Conservation (phyloP, 2,329 filamentous ascomycete species). For the Canariomyces notabilis region DNA sequence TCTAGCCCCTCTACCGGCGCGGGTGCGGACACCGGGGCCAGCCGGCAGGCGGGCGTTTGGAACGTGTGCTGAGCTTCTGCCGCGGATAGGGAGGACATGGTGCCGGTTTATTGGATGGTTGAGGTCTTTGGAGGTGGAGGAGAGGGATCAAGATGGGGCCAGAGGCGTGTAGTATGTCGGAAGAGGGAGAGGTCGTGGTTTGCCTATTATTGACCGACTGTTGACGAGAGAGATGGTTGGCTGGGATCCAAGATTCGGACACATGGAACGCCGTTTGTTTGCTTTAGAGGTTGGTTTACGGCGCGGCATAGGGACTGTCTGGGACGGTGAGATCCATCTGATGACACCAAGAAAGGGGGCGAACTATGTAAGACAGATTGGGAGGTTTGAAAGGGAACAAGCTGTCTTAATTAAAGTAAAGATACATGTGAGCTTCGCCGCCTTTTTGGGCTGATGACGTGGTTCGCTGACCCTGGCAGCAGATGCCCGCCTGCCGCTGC, state of each 20-base stretch:
- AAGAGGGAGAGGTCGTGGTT: background rate
- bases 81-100: constrained; percentile 14
- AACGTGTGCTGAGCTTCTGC: constrained; percentile 6
- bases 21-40: constrained; percentile 26
- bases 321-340: background rate
- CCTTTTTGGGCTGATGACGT: constrained; percentile 17
- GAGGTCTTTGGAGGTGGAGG: background rate
- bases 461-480: constrained; percentile 7
- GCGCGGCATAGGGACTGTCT: background rate
- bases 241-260: background rate
- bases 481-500: constrained; percentile 11
- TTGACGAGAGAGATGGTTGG: background rate
- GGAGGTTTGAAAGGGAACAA: background rate
- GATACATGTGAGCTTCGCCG: constrained; percentile 1
- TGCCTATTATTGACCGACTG: background rate
- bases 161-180: background rate
- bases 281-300: background rate
- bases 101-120: background rate
- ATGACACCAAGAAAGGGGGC: background rate
- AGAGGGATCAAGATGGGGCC: background rate
- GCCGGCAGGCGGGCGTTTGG: constrained; percentile 8
- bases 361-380: background rate
- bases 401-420: too few relatives aligned
- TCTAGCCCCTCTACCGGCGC: constrained; percentile 34
- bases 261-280: constrained; percentile 6